Evolutionary conservation across 371 early-diverging fungal species (phyloP).

Genomic region (Mortierella sp.): DNA sequence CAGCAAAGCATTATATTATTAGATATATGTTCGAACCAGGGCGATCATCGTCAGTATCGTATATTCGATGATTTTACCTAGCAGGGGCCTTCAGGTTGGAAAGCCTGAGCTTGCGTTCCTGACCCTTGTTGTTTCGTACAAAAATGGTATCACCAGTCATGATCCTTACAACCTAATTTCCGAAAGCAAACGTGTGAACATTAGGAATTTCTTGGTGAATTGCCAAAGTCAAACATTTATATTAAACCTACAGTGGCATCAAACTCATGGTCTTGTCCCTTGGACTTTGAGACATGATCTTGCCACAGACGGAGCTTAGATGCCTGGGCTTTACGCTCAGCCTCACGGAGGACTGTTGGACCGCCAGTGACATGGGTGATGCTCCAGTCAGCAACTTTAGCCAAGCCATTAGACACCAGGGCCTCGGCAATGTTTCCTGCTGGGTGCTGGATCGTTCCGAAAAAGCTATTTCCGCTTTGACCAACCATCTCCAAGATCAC

Average conservation of each 20-base stretch:
- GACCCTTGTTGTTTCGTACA: conserved; percentile 66
- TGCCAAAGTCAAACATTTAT: not conserved
- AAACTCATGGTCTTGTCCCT: conserved; percentile 54
- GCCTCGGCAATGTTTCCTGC: conserved; percentile 95
- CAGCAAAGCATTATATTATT: not conserved
- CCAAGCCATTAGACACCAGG: conserved; percentile 85
- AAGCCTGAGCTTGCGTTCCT: conserved; percentile 86
- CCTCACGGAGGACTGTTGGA: conserved; percentile 78
- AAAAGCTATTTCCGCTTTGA: conserved; percentile 73
- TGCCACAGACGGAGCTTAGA: conserved; percentile 84
- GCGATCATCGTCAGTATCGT: not conserved
- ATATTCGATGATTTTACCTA: conserved; percentile 27
- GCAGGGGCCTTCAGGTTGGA: conserved; percentile 85
- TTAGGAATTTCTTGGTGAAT: not conserved
- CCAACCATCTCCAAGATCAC: conserved; percentile 84
- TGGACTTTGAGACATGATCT: conserved; percentile 61
- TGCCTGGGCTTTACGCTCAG: conserved; percentile 73
- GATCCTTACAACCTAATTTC: conserved; percentile 61
- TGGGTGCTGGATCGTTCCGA: conserved; percentile 86
- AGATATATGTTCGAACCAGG: not conserved
- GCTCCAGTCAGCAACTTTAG: conserved; percentile 92
- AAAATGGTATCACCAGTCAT: conserved; percentile 86
- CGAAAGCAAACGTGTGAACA: not conserved
- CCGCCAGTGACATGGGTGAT: conserved; percentile 83
- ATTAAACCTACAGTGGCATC: conserved; percentile 47